Evolutionary conservation across 116 monocot genomes (phyloP).

Genomic region (Cymodocea nodosa): DNA sequence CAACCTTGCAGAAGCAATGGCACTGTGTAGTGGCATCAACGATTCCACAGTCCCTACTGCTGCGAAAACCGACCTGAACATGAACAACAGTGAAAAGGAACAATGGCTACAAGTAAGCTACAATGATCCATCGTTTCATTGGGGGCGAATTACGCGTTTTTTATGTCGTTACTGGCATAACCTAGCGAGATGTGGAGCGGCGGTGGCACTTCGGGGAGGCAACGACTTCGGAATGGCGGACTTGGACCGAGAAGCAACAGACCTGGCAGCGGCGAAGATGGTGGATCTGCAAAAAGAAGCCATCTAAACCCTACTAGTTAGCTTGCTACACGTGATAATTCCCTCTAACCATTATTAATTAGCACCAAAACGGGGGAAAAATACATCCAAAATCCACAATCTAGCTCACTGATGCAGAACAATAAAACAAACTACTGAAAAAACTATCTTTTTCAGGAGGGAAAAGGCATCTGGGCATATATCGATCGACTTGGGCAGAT

Average conservation of each 20-base stretch:
- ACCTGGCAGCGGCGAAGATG: conserved; percentile 19
- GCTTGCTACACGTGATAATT: too few relatives aligned
- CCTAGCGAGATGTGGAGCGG: neutral
- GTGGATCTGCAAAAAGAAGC: conserved; percentile 33
- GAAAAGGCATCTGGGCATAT: too few relatives aligned
- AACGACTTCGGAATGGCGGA: conserved; percentile 8
- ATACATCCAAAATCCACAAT: too few relatives aligned
- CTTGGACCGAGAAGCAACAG: conserved; percentile 24
- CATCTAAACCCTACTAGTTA: conserved; percentile 11
- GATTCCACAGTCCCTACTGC: conserved; percentile 29
- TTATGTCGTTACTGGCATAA: too few relatives aligned
- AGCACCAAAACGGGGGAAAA: too few relatives aligned
- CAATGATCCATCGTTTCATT: too few relatives aligned
- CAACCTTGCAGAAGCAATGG: conserved; percentile 30
- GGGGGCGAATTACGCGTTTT: too few relatives aligned
- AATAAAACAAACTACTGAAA: too few relatives aligned
- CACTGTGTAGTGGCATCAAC: conserved; percentile 22
- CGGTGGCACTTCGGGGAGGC: neutral
- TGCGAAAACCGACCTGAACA: conserved; percentile 15
- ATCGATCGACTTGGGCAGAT: too few relatives aligned
- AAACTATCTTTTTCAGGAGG: too few relatives aligned
- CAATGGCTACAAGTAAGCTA: neutral
- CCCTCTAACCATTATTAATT: too few relatives aligned
- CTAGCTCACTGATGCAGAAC: too few relatives aligned
- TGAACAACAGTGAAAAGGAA: neutral